phyloP scores from a whole-genome alignment of 2,329 filamentous ascomycete genomes.

The Sporothrix schenckii region DNA sequence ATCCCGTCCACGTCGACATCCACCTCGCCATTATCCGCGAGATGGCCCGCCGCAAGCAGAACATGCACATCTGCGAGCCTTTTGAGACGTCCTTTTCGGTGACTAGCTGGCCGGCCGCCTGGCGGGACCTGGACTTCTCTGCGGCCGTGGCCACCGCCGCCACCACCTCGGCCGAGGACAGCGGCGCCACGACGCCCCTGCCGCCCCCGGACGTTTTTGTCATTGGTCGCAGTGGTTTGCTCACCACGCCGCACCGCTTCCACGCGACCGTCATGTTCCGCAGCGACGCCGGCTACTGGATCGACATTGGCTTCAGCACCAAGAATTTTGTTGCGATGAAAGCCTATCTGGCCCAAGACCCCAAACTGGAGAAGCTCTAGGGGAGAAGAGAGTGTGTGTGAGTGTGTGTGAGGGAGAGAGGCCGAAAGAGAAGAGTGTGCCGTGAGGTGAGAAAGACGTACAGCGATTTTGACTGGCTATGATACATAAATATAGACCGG shows the following conservation, averaged over 20 bases:
- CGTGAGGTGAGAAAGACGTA: not conserved
- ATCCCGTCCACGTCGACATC: not conserved
- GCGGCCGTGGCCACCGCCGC: not conserved
- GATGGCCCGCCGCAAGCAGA: constrained; percentile 26
- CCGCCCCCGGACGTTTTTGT: constrained; percentile 12
- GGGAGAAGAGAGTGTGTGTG: no score
- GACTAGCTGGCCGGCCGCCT: constrained; percentile 27
- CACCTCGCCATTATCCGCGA: constrained; percentile 26
- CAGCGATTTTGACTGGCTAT: not conserved
- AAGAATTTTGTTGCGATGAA: constrained; percentile 8
- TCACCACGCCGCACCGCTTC: constrained; percentile 14
- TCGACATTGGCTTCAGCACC: not conserved
- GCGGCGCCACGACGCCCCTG: not conserved
- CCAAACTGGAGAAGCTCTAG: constrained; percentile 23
- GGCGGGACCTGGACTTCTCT: constrained; percentile 28
- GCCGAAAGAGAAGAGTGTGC: not conserved
- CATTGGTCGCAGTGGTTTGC: constrained; percentile 10
- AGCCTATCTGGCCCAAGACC: constrained; percentile 23
- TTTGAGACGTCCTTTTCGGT: constrained; percentile 24
- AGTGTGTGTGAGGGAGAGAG: no score
- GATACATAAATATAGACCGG: not conserved
- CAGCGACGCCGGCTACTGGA: constrained; percentile 26
- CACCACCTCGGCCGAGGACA: not conserved
- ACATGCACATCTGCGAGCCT: constrained; percentile 29
- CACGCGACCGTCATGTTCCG: constrained; percentile 22